phyloP scores from a whole-genome alignment of 352 stramenopile species.

The Aphanomyces stellatus region DNA sequence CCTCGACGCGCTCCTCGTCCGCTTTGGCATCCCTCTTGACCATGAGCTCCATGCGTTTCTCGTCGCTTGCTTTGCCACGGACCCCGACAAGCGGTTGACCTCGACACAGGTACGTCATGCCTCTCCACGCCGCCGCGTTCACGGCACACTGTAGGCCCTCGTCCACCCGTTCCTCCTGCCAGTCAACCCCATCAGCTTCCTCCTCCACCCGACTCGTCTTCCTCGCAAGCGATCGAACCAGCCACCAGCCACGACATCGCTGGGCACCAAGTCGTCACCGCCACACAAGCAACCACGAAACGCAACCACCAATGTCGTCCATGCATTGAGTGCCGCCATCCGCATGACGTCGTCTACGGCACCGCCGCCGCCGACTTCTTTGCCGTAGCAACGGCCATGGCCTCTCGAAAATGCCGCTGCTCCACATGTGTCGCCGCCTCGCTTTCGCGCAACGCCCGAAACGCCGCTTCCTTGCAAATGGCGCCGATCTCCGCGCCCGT shows the following conservation, averaged over 20 bases:
- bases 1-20: not conserved
- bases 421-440: not conserved
- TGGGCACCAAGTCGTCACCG: not conserved
- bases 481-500: slow-evolving; percentile 57
- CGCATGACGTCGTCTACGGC: not conserved
- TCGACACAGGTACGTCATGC: slow-evolving; percentile 19
- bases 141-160: slow-evolving; percentile 27
- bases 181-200: slow-evolving; percentile 59
- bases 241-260: slow-evolving; percentile 9
- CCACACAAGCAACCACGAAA: not conserved
- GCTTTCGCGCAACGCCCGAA: slow-evolving; percentile 61
- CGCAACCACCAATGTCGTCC: not conserved
- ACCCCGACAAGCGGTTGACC: slow-evolving; percentile 36
- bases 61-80: slow-evolving; percentile 36
- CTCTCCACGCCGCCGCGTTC: not conserved
- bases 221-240: not conserved
- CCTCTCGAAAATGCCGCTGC: slow-evolving; percentile 17
- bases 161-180: slow-evolving; percentile 61
- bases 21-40: slow-evolving; percentile 4
- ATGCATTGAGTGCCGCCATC: not conserved
- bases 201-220: slow-evolving; percentile 5
- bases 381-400: no score
- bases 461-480: slow-evolving; percentile 72
- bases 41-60: slow-evolving; percentile 46
- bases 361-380: no score